Conservation (phyloP, 2,329 filamentous ascomycete species). For the Fusarium kyushuense region DNA sequence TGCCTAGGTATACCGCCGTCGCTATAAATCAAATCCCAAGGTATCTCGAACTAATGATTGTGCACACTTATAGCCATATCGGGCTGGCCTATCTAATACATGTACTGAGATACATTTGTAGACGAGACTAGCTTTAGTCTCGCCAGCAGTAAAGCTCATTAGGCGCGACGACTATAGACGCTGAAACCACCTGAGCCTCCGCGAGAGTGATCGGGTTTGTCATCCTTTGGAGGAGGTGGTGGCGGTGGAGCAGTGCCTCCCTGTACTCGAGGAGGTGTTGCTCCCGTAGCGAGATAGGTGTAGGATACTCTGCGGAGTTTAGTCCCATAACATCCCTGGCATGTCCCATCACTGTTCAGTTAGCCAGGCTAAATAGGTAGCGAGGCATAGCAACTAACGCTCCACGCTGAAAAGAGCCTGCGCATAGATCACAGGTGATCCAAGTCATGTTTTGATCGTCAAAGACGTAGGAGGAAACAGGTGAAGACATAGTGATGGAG, state of each 20-base stretch:
- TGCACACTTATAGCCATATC: constrained; percentile 32
- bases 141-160: background rate
- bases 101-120: constrained; percentile 42
- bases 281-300: constrained; percentile 32
- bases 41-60: constrained; percentile 33
- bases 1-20: background rate
- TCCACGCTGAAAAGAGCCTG: constrained; percentile 41
- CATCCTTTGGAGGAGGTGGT: constrained; percentile 29
- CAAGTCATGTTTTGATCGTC: constrained; percentile 45
- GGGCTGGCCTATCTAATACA: constrained; percentile 33
- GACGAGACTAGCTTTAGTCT: constrained; percentile 2
- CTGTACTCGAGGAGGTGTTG: constrained; percentile 14
- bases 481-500: constrained; percentile 23
- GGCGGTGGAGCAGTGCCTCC: constrained; percentile 29
- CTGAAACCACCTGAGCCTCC: constrained; percentile 32
- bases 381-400: constrained; percentile 20
- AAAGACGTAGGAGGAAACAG: constrained; percentile 36
- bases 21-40: constrained; percentile 23
- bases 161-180: constrained; percentile 22
- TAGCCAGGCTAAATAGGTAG: background rate
- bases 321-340: constrained; percentile 42
- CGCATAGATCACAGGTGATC: constrained; percentile 45
- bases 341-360: constrained; percentile 18
- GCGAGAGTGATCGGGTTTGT: constrained; percentile 25
- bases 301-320: constrained; percentile 44